phyloP scores from a whole-genome alignment of 345 rosid species.

The Arabidopsis thaliana region DNA sequence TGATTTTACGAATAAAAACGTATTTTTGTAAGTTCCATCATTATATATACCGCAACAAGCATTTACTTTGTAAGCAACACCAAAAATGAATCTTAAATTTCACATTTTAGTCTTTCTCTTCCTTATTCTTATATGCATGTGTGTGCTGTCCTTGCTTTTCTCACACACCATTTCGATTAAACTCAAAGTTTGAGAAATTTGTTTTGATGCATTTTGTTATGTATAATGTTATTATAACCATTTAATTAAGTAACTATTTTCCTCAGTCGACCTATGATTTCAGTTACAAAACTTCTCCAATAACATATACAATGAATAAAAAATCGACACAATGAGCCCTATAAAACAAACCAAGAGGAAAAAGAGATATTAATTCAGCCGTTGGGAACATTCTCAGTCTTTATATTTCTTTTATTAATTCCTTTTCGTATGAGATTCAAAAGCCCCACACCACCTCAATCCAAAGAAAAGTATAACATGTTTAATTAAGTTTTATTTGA shows the following conservation, averaged over 20 bases:
- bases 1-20: background rate
- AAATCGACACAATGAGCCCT: background rate
- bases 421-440: constrained; percentile 37
- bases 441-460: constrained; percentile 32
- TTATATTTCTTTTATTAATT: constrained; percentile 7
- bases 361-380: constrained; percentile 26
- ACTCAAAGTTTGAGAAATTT: constrained; percentile 18
- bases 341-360: constrained; percentile 2
- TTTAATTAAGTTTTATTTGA: background rate
- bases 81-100: constrained; percentile 34
- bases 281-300: too few species aligned
- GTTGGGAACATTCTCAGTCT: constrained; percentile 36
- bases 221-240: background rate
- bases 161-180: constrained; percentile 42
- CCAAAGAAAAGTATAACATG: constrained; percentile 15
- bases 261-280: too few species aligned
- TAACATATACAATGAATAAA: background rate
- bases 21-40: constrained; percentile 28
- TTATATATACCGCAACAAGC: constrained; percentile 33
- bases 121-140: constrained; percentile 22
- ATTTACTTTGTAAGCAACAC: constrained; percentile 40
- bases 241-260: background rate
- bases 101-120: constrained; percentile 36
- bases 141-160: constrained; percentile 41
- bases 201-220: background rate